Base-by-base conservation (phyloP, 83 land plant genomes). In the Diphasiastrum complanatum region DNA sequence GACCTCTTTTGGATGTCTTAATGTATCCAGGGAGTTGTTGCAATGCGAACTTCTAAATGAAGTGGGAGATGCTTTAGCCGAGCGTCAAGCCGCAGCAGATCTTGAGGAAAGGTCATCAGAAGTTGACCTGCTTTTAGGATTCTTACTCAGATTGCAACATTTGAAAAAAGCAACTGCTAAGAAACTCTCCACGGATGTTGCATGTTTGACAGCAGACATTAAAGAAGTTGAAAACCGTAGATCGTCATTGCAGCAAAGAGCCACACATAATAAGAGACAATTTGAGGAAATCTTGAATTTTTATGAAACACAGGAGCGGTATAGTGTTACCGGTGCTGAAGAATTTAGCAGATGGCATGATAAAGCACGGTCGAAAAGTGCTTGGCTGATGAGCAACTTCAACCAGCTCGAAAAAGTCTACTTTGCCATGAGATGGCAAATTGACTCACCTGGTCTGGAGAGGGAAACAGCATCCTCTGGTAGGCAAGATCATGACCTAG, bases 21-120 rank as follows among this genome's bases (percentile, higher is more conserved):
- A n/a, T n/a, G n/a, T n/a, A n/a, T n/a, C n/a, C 81, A 91, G 97
- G 74, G 97, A 83, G 67, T 63, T 91, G 32, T 61, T 85, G 40
- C 63, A 75, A 70, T 83, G 80, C 52, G 95, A 87, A 48, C 77
- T 91, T 46, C 74, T 91, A 14, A 75, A 62, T 55, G 90, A 83
- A 71, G 79, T 83, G 47, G 82, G 60, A 53, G 79, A 83, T 19
- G 65, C 78, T 49, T 24, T 91, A 55, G 83, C 78, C 56, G 97
- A 88, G 56, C 76, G 84, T 20, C 78, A 91, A 64, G 85, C 87
- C 29, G 95, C 87, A 46, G 79, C 81, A 48, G 74, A 78, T 52
- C 62, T 91, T 20, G 78, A 76, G 60, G 91, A 85, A 66, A 68
- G 73, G 61, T 80, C 78, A 48, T 74, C 85, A 25, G 91, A 91